A percentile compares a stretch with the other conserved stretches of the same genome.
These are phyloP conservation scores for Pueraria montana DNA, from an alignment of 306 rosid genomes.

Conservation along the genomic window DNA sequence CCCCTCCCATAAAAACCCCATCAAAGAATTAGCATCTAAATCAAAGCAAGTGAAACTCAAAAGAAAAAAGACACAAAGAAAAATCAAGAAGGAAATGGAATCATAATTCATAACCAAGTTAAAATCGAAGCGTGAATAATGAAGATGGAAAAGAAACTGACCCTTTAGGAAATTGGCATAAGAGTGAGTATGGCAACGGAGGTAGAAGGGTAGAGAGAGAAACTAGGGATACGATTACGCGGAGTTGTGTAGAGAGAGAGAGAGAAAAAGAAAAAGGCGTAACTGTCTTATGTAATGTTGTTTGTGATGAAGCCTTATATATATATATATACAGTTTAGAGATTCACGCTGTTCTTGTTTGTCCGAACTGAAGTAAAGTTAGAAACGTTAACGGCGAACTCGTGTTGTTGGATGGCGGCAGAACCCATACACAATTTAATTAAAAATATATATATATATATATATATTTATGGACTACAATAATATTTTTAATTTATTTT, in stretches of 20 bases:
- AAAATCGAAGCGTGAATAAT: not conserved
- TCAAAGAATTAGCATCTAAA: not conserved
- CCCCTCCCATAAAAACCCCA: slow-evolving; percentile 29
- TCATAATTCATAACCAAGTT: not conserved
- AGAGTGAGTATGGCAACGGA: not conserved
- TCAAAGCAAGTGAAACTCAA: not conserved
- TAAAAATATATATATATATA: not conserved
- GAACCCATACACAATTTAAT: not conserved
- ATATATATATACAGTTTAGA: not conserved
- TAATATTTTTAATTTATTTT: too few species aligned
- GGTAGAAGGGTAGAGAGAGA: not conserved
- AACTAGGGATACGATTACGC: not conserved
- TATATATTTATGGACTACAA: too few species aligned
- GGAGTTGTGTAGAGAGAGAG: not conserved
- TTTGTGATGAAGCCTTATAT: not conserved
- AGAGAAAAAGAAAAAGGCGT: not conserved
- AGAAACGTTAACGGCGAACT: slow-evolving; percentile 41
- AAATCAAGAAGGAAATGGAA: not conserved
- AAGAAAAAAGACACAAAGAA: not conserved
- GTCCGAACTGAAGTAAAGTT: slow-evolving; percentile 42
- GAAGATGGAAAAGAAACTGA: slow-evolving; percentile 49
- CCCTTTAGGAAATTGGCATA: slow-evolving; percentile 49
- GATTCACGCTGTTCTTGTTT: slow-evolving; percentile 46
- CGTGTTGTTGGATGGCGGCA: not conserved
- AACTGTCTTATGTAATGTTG: not conserved